These are phyloP conservation scores for Globisporangium lucens DNA, from an alignment of 352 stramenopile genomes.

Conservation along the genomic window DNA sequence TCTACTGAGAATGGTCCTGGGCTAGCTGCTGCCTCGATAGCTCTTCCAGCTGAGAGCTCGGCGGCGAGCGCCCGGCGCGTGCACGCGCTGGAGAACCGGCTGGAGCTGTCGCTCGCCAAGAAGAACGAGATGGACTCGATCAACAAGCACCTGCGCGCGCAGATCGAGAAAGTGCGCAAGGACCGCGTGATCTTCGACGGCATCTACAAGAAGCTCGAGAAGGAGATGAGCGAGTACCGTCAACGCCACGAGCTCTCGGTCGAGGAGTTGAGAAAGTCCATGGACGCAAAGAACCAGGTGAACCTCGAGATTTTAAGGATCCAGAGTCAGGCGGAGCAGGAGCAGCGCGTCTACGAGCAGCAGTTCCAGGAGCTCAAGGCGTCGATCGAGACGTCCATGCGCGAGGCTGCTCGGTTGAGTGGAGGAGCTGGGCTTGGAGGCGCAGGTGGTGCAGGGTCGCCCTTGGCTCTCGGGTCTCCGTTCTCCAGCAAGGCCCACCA, in stretches of 20 bases:
- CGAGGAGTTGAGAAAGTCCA: conserved; percentile 41
- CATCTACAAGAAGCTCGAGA: conserved; percentile 86
- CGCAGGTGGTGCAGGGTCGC: not conserved
- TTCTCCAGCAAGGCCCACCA: not conserved
- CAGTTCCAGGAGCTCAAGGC: conserved; percentile 62
- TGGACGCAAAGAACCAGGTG: conserved; percentile 44
- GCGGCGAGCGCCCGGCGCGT: conserved; percentile 45
- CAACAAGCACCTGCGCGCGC: conserved; percentile 70
- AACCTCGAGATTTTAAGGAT: conserved; percentile 44
- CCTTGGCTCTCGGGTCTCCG: not conserved
- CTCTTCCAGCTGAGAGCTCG: conserved; percentile 26
- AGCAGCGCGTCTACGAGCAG: conserved; percentile 58
- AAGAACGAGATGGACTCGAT: conserved; percentile 81
- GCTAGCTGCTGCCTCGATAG: not conserved
- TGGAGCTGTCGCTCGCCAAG: conserved; percentile 74
- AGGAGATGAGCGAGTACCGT: conserved; percentile 55
- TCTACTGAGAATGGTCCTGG: conserved; percentile 9
- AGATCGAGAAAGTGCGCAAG: conserved; percentile 65
- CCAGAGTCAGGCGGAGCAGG: conserved; percentile 41
- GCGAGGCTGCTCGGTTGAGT: conserved; percentile 20
- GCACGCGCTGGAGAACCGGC: conserved; percentile 62
- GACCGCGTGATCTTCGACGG: conserved; percentile 77
- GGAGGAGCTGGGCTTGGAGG: not conserved
- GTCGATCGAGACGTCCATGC: conserved; percentile 49
- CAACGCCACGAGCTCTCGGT: conserved; percentile 42